These are phyloP conservation scores for Drechslera avenae DNA, from an alignment of 2,329 filamentous ascomycete genomes.

Conservation along the genomic window DNA sequence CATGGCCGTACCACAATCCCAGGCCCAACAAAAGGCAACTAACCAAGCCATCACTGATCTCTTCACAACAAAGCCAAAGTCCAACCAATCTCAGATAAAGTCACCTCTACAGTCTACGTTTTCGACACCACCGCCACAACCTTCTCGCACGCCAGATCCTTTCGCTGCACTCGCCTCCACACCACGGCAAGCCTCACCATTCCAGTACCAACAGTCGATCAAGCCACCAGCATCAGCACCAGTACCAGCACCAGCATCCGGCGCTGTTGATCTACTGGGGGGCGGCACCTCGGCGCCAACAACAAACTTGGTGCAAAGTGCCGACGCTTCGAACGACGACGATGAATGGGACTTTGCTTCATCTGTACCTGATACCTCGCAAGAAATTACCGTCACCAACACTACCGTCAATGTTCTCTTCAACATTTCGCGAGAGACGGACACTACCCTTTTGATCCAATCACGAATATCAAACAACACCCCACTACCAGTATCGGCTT, in stretches of 20 bases:
- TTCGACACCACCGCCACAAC: conserved; percentile 44
- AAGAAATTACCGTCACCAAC: conserved; percentile 71
- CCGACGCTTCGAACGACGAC: conserved; percentile 73
- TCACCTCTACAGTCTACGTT: conserved; percentile 55
- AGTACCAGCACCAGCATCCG: conserved; percentile 39
- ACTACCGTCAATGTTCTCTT: conserved; percentile 75
- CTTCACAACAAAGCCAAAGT: conserved; percentile 57
- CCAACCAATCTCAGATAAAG: conserved; percentile 45
- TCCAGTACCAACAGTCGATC: conserved; percentile 54
- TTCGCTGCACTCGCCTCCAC: conserved; percentile 63
- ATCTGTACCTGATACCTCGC: conserved; percentile 73
- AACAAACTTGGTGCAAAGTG: conserved; percentile 35
- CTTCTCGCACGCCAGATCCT: conserved; percentile 56
- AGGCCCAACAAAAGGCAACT: conserved; percentile 50
- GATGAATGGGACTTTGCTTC: conserved; percentile 97
- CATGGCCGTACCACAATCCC: conserved; percentile 37
- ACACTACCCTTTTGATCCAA: conserved; percentile 67
- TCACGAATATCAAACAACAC: conserved; percentile 87
- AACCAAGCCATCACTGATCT: conserved; percentile 62
- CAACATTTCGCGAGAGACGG: conserved; percentile 65
- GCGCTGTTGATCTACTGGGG: conserved; percentile 45
- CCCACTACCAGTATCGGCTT: conserved; percentile 70
- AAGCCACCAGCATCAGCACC: conserved; percentile 43
- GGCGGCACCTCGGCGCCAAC: conserved; percentile 34
- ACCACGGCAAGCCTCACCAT: conserved; percentile 57